Evolutionary conservation across 306 rosid genomes (phyloP).

Genomic region (Oxytropis ochrocephala): DNA sequence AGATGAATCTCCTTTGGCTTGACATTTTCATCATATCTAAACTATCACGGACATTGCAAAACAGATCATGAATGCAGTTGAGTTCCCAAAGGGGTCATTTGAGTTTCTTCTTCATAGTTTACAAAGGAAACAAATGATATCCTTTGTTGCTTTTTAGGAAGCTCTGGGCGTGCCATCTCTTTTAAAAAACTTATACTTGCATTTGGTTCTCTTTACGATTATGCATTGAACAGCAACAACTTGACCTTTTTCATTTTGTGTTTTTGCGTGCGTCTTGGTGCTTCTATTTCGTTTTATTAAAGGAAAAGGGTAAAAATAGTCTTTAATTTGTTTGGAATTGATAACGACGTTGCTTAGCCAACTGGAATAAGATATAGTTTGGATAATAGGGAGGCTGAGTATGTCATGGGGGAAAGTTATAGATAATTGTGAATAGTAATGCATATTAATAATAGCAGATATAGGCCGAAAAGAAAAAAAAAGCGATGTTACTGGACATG

Average conservation of each 20-base stretch:
- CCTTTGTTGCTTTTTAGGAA: background rate
- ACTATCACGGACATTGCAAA: too few relatives aligned
- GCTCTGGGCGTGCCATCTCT: background rate
- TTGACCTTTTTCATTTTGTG: slow-evolving; percentile 7
- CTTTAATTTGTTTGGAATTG: background rate
- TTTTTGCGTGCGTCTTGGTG: slow-evolving; percentile 73
- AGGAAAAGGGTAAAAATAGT: slow-evolving; percentile 66
- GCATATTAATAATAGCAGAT: slow-evolving; percentile 1
- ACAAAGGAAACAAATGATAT: background rate
- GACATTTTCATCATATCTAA: too few relatives aligned
- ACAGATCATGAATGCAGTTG: too few relatives aligned
- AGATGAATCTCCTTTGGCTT: too few relatives aligned
- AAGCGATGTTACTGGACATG: background rate
- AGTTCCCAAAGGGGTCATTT: too few relatives aligned
- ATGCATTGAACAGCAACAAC: background rate
- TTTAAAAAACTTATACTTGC: background rate
- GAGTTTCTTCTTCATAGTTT: background rate
- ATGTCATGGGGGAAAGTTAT: background rate
- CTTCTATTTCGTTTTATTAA: slow-evolving; percentile 63
- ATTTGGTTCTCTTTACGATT: slow-evolving; percentile 9
- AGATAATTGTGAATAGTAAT: background rate
- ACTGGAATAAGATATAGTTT: background rate
- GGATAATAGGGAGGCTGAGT: background rate
- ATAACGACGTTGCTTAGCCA: slow-evolving; percentile 10
- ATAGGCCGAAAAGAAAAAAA: slow-evolving; percentile 5